Conservation (phyloP, 495 filamentous ascomycete genomes). For the Bathelium albidoporum region DNA sequence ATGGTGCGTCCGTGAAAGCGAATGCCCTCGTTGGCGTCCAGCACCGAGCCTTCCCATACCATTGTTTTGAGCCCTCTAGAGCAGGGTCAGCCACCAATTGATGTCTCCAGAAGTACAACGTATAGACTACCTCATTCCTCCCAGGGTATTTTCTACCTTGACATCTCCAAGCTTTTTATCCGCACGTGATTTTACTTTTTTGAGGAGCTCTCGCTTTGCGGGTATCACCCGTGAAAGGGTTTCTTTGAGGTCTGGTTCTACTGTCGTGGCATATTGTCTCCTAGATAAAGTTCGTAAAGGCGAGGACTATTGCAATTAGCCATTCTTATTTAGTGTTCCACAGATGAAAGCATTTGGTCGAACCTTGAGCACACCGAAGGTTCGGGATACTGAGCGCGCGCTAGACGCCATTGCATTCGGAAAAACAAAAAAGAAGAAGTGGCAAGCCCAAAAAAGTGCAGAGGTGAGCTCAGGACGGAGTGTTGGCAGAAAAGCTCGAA, state of each 20-base stretch:
- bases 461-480: too few relatives aligned
- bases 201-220: constrained; percentile 81
- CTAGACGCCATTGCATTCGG: constrained; percentile 41
- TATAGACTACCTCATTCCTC: constrained; percentile 69
- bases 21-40: constrained; percentile 94
- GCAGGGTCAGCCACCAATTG: constrained; percentile 10
- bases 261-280: constrained; percentile 56
- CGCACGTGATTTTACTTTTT: constrained; percentile 80
- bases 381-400: constrained; percentile 38
- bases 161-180: constrained; percentile 79
- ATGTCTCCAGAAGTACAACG: not conserved
- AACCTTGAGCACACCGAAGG: constrained; percentile 45
- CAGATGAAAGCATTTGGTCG: constrained; percentile 12
- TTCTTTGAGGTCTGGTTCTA: constrained; percentile 79
- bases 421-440: not conserved
- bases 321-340: too few relatives aligned
- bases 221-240: constrained; percentile 76
- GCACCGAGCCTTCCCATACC: constrained; percentile 97
- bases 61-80: constrained; percentile 79
- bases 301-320: not conserved
- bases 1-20: constrained; percentile 96
- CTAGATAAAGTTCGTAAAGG: constrained; percentile 12
- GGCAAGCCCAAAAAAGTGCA: too few relatives aligned
- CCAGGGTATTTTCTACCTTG: constrained; percentile 86
- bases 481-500: not conserved